Conservation (phyloP, 441 rosid species). For the Codiaeum variegatum region DNA sequence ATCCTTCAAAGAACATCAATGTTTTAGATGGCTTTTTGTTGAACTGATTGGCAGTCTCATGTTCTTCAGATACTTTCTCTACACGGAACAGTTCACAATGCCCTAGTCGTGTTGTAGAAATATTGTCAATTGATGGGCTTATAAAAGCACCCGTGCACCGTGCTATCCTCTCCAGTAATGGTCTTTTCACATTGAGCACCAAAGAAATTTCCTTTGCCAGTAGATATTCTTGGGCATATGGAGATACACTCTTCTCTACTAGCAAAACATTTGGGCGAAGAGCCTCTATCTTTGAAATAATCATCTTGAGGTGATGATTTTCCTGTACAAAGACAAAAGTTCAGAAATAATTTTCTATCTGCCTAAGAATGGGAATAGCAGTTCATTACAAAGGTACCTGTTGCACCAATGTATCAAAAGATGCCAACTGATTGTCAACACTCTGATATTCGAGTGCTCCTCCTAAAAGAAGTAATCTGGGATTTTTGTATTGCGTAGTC, state of each 20-base stretch:
- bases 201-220: slow-evolving; percentile 82
- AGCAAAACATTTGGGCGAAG: slow-evolving; percentile 86
- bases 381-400: slow-evolving; percentile 48
- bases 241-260: slow-evolving; percentile 91
- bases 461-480: slow-evolving; percentile 76
- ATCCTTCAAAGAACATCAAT: slow-evolving; percentile 96
- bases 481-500: slow-evolving; percentile 87
- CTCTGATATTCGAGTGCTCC: slow-evolving; percentile 90
- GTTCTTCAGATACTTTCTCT: slow-evolving; percentile 71
- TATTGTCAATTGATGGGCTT: slow-evolving; percentile 60
- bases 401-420: slow-evolving; percentile 76
- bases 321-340: slow-evolving; percentile 48
- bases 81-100: slow-evolving; percentile 76
- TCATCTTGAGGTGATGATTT: slow-evolving; percentile 75
- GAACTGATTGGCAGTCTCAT: slow-evolving; percentile 51
- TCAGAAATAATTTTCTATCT: slow-evolving; percentile 19
- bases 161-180: slow-evolving; percentile 83
- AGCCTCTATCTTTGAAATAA: slow-evolving; percentile 74
- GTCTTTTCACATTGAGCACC: slow-evolving; percentile 81
- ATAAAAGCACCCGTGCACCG: slow-evolving; percentile 81
- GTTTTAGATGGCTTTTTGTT: slow-evolving; percentile 77
- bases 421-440: slow-evolving; percentile 75
- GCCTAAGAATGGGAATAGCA: not conserved
- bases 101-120: slow-evolving; percentile 57
- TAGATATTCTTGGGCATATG: slow-evolving; percentile 75